A percentile compares a stretch with the other conserved stretches of the same genome.
phyloP scores from a whole-genome alignment of 83 land plant species.

The Thuja plicata region DNA sequence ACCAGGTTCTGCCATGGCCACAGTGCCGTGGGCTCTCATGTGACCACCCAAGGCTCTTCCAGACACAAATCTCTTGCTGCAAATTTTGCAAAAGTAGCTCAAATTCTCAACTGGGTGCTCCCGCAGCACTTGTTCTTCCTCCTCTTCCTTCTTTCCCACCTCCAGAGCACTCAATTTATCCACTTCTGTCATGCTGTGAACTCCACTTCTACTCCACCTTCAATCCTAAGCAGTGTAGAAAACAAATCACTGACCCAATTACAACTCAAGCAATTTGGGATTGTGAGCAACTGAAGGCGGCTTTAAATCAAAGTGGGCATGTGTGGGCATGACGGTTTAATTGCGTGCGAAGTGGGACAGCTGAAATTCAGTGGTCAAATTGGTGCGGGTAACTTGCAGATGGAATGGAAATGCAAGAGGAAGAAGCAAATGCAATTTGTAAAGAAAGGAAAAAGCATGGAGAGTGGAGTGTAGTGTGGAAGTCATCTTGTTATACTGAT shows the following conservation, averaged over 20 bases:
- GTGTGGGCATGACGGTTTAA: background rate
- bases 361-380: slow-evolving; percentile 11
- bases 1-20: background rate
- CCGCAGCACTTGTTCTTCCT: background rate
- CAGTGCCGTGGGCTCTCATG: slow-evolving; percentile 42
- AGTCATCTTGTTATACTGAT: slow-evolving; percentile 4
- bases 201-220: slow-evolving; percentile 11
- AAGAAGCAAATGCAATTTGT: background rate
- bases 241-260: background rate
- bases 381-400: background rate
- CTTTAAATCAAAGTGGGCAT: background rate
- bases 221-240: slow-evolving; percentile 15
- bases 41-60: slow-evolving; percentile 59
- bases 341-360: slow-evolving; percentile 7
- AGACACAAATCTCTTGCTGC: slow-evolving; percentile 25
- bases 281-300: background rate
- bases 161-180: slow-evolving; percentile 4
- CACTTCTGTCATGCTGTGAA: slow-evolving; percentile 8
- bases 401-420: background rate
- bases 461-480: background rate
- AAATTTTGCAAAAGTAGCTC: slow-evolving; percentile 43
- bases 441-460: background rate
- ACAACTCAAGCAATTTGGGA: background rate
- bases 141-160: background rate
- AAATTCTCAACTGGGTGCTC: background rate